Evolutionary conservation across 805 yeast genomes (phyloP).

Genomic region (Candida chauliodis): DNA sequence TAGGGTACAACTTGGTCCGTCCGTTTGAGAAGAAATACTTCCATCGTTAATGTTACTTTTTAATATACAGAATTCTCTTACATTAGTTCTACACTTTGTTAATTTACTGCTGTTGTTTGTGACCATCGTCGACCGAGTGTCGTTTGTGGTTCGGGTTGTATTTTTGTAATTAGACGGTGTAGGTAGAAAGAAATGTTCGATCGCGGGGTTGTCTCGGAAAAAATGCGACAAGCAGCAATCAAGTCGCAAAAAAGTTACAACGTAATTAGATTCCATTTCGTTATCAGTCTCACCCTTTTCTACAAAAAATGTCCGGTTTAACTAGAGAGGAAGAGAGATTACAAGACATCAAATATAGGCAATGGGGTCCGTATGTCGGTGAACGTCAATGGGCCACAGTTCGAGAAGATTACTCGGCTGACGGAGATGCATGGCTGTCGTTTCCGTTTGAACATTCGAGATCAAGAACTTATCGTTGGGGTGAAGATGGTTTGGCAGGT

Average conservation of each 20-base stretch:
- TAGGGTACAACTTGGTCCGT: slow-evolving; percentile 23
- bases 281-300: not conserved
- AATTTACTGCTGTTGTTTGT: no score
- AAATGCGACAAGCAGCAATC: not conserved
- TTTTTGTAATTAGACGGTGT: no score
- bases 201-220: not conserved
- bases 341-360: slow-evolving; percentile 59
- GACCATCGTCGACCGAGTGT: no score
- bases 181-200: no score
- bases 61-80: no score
- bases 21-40: slow-evolving; percentile 29
- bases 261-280: no score
- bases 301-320: slow-evolving; percentile 11
- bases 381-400: slow-evolving; percentile 89
- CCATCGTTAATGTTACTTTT: slow-evolving; percentile 14
- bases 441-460: slow-evolving; percentile 84
- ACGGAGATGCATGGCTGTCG: slow-evolving; percentile 88
- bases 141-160: no score
- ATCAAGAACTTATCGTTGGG: slow-evolving; percentile 86
- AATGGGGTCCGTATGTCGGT: slow-evolving; percentile 89
- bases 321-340: slow-evolving; percentile 41
- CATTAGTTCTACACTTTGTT: no score
- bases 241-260: no score
- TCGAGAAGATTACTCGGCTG: slow-evolving; percentile 79
- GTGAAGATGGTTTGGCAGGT: slow-evolving; percentile 93